Evolutionary conservation across 2,329 filamentous ascomycete species (phyloP), one percentile per base, ranked within the genome.

Genomic region (Botrytis fragariae): DNA sequence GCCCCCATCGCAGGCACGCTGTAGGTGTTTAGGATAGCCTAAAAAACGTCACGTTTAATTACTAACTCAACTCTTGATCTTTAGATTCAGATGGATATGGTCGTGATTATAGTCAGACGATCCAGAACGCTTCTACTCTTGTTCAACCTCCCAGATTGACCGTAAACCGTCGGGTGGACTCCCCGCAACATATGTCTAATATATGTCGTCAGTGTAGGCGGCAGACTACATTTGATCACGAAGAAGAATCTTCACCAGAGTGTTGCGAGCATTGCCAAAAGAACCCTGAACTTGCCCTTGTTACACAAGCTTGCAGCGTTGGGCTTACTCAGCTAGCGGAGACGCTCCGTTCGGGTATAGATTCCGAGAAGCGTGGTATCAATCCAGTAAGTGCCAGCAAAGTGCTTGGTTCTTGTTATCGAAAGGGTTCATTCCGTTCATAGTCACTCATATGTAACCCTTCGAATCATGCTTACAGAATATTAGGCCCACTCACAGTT

Each of bases 251-350:
- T 59, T 20, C 63, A 32, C 44, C 69, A 51, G 74, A 75, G n/a
- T 75, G 76, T 68, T 77, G 75, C 67, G 78, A 78, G 69, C 71
- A 73, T 42, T 78, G 76, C 75, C 74, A 73, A 69, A 76, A 67
- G 45, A 72, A 77, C 71, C 76, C 78, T 29, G 78, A 78, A 57
- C 73, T 79, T 16, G 74, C 73, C 62, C 72, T 69, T 68, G 73
- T 78, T 68, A 76, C 76, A 42, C 73, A 77, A 72, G 76, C 75
- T 71, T 76, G 77, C 76, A 77, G 72, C 73, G 48, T 68, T 57
- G 76, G 73, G 76, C 78, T 80, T 75, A 79, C 75, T 78, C 72
- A 79, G 74, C 76, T 80, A 54, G 76, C 74, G 74, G 75, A 76
- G 29, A 80, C 77, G 29, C 79, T 80, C 71, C 65, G 73, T 76